Conservation (phyloP, 2,329 filamentous ascomycete genomes). For the Coniochaeta prunicola region DNA sequence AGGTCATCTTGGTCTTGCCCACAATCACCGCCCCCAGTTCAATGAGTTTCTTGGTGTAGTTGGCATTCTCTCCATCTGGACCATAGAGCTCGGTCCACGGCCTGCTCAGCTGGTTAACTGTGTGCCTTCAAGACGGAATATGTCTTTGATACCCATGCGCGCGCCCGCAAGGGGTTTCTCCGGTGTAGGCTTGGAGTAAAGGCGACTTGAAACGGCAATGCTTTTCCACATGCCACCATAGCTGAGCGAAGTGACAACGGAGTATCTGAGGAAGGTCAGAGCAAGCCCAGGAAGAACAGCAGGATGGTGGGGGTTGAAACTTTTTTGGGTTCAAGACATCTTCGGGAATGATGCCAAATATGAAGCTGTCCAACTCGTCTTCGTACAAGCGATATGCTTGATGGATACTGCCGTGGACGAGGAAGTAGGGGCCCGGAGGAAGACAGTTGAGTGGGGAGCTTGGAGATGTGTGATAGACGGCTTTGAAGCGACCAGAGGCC, state of each 20-base stretch:
- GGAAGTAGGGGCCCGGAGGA: neutral
- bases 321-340: neutral
- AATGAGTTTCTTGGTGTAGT: neutral
- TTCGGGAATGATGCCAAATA: neutral
- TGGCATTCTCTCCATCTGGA: neutral
- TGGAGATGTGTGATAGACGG: too few species aligned
- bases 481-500: too few species aligned
- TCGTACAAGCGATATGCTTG: neutral
- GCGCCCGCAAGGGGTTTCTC: neutral
- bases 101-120: neutral
- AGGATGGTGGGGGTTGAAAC: neutral
- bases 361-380: neutral
- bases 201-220: conserved; percentile 2
- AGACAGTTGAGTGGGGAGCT: too few species aligned
- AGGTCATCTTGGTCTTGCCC: conserved; percentile 3
- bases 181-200: neutral
- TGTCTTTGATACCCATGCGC: conserved; percentile 4
- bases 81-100: neutral
- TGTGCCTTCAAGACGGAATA: neutral
- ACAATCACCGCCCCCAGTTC: conserved; percentile 1
- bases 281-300: too few species aligned
- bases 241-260: neutral
- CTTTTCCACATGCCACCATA: neutral
- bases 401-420: neutral
- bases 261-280: neutral